phyloP scores from a whole-genome alignment of 441 rosid genomes.

The Populus hybrid region DNA sequence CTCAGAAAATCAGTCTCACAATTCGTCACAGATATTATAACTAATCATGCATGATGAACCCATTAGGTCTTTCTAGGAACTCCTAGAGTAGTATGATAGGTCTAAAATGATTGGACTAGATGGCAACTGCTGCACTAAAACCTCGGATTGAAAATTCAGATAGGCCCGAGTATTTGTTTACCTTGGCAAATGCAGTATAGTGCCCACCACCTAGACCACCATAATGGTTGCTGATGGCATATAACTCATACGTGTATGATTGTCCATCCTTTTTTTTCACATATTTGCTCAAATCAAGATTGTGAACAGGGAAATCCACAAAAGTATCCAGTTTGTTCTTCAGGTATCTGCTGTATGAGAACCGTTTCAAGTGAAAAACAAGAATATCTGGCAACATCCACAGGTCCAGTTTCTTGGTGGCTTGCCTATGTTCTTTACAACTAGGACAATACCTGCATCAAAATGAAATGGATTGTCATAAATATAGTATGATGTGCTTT shows the following conservation, averaged over 20 bases:
- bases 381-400: conserved; percentile 75
- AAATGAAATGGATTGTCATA: not conserved
- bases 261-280: conserved; percentile 36
- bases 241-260: conserved; percentile 44
- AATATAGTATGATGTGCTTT: not conserved
- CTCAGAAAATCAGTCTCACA: not conserved
- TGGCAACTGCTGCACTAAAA: not conserved
- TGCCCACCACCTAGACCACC: conserved; percentile 83
- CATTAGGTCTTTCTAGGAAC: not conserved
- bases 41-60: not conserved
- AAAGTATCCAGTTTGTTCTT: conserved; percentile 73
- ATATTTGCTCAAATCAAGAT: conserved; percentile 57
- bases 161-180: conserved; percentile 19
- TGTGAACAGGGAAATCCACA: conserved; percentile 68
- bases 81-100: not conserved
- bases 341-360: conserved; percentile 58
- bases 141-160: too few species aligned
- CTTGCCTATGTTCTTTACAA: conserved; percentile 67
- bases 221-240: conserved; percentile 71
- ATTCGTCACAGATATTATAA: too few species aligned
- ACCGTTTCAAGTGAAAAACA: conserved; percentile 68
- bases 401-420: conserved; percentile 69
- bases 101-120: not conserved
- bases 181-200: conserved; percentile 74
- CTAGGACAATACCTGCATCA: conserved; percentile 59